phyloP scores from a whole-genome alignment of 306 rosid genomes.

The Clitoria ternatea region DNA sequence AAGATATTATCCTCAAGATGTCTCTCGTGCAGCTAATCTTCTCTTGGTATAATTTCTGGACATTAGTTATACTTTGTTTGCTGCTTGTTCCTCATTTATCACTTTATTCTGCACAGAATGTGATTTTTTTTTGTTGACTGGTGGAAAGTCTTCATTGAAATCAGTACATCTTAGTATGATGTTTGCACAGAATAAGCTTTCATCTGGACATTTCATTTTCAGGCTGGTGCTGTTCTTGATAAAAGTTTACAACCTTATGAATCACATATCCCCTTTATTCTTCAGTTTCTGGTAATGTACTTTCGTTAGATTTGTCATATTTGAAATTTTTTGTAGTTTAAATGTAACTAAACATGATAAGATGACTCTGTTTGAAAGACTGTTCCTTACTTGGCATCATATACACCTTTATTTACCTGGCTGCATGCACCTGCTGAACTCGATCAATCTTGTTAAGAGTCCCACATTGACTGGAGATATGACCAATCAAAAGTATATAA shows the following conservation, averaged over 20 bases:
- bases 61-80: not conserved
- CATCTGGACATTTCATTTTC: constrained; percentile 32
- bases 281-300: constrained; percentile 54
- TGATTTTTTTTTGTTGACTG: constrained; percentile 16
- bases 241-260: constrained; percentile 79
- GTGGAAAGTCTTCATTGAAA: constrained; percentile 16
- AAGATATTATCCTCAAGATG: constrained; percentile 90
- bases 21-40: constrained; percentile 84
- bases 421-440: not conserved
- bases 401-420: not conserved
- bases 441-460: too few relatives aligned
- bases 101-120: constrained; percentile 11
- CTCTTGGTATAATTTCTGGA: constrained; percentile 62
- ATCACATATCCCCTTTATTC: constrained; percentile 85
- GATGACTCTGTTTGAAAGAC: not conserved
- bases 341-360: constrained; percentile 4
- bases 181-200: constrained; percentile 3
- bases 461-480: too few relatives aligned
- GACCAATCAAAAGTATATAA: too few relatives aligned
- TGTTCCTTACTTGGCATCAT: not conserved
- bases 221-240: constrained; percentile 73
- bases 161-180: constrained; percentile 11
- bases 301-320: not conserved
- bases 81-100: not conserved
- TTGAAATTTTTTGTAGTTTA: constrained; percentile 2